Evolutionary conservation across 495 filamentous ascomycete genomes (phyloP).

Genomic region (Aspergillus bridgeri): DNA sequence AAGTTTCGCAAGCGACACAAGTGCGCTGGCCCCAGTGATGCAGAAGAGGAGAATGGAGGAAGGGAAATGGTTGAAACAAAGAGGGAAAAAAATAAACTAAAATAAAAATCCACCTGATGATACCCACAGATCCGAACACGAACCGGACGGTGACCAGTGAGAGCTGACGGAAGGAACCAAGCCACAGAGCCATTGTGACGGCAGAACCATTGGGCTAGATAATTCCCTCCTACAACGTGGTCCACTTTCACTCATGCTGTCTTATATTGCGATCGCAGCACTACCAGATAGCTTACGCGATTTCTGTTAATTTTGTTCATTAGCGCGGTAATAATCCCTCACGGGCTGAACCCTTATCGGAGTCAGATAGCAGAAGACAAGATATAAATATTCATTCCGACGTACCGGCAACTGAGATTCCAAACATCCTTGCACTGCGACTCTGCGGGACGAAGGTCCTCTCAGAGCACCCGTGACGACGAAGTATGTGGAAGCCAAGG

Average conservation of each 20-base stretch:
- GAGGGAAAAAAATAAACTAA: not conserved
- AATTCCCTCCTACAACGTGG: constrained; percentile 15
- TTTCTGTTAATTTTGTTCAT: too few species aligned
- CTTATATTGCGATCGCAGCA: not conserved
- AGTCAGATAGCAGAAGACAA: not conserved
- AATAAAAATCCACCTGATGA: not conserved
- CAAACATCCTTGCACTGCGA: not conserved
- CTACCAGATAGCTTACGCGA: not conserved
- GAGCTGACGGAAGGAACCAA: not conserved
- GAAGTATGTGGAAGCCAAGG: constrained; percentile 26
- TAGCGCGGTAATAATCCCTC: constrained; percentile 19
- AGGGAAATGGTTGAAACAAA: too few species aligned
- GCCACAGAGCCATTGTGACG: not conserved
- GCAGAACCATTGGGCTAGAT: constrained; percentile 5
- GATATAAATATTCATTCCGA: too few species aligned
- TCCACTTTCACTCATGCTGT: not conserved
- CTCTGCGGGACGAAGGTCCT: not conserved
- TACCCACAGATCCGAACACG: not conserved
- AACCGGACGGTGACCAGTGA: not conserved
- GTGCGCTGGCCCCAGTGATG: not conserved
- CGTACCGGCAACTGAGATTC: too few species aligned
- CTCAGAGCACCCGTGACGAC: not conserved
- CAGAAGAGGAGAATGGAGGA: not conserved
- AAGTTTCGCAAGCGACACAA: not conserved
- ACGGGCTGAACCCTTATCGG: not conserved